Conservation (phyloP, 495 filamentous ascomycete species). For the Aspergillus avenaceus region DNA sequence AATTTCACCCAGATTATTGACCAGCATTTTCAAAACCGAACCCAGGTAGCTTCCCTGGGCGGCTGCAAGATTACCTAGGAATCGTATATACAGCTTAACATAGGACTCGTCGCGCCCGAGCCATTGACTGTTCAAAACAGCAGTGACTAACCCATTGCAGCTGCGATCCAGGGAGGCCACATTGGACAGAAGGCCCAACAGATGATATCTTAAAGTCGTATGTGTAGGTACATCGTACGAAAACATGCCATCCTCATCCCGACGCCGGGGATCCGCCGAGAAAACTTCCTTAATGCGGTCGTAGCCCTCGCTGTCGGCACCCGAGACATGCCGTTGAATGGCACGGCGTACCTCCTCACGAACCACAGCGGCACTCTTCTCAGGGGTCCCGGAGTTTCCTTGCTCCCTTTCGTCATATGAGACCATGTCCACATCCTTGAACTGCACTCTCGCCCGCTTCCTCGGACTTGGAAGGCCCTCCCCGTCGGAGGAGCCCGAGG, state of each 20-base stretch:
- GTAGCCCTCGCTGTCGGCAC: slow-evolving; percentile 66
- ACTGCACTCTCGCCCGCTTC: slow-evolving; percentile 68
- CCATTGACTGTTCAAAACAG: slow-evolving; percentile 74
- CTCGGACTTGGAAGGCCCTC: slow-evolving; percentile 41
- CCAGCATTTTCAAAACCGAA: slow-evolving; percentile 70
- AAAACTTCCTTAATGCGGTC: slow-evolving; percentile 70
- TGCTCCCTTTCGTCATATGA: slow-evolving; percentile 12
- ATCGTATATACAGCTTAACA: slow-evolving; percentile 71
- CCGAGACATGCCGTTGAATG: slow-evolving; percentile 58
- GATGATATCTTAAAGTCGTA: slow-evolving; percentile 62
- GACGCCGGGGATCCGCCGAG: slow-evolving; percentile 38
- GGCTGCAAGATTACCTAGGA: slow-evolving; percentile 75
- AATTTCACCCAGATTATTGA: slow-evolving; percentile 63
- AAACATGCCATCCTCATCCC: slow-evolving; percentile 37
- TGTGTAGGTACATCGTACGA: slow-evolving; percentile 39
- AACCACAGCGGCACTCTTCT: slow-evolving; percentile 58
- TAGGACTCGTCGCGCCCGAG: slow-evolving; percentile 79
- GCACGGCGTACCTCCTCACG: slow-evolving; percentile 69
- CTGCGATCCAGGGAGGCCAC: slow-evolving; percentile 65
- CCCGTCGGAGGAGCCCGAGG: slow-evolving; percentile 30
- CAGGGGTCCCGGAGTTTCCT: slow-evolving; percentile 32
- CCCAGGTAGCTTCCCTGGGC: slow-evolving; percentile 66
- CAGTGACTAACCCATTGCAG: slow-evolving; percentile 70
- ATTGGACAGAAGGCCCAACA: slow-evolving; percentile 73
- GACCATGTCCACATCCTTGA: slow-evolving; percentile 62